phyloP scores from a whole-genome alignment of 1,284 basidiomycete species.

The Sanghuangporus baumii region DNA sequence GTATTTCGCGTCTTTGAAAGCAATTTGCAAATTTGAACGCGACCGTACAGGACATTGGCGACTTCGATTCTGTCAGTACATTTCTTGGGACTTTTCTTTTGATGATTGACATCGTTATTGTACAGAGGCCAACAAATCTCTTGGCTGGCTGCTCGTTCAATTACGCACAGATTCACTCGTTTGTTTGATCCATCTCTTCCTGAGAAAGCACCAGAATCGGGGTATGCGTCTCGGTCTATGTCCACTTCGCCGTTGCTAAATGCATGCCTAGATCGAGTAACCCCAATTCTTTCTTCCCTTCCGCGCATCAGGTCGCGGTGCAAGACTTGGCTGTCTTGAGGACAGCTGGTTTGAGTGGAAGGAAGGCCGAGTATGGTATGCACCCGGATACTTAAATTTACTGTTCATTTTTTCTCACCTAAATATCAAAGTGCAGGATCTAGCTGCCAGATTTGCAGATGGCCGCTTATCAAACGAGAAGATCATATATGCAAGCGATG shows the following conservation, averaged over 20 bases:
- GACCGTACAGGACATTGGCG: conserved; percentile 36
- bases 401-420: background rate
- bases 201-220: conserved; percentile 51
- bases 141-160: conserved; percentile 83
- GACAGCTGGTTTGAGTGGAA: conserved; percentile 67
- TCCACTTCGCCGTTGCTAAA: background rate
- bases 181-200: conserved; percentile 70
- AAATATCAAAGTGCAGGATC: conserved; percentile 49
- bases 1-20: background rate
- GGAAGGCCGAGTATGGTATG: conserved; percentile 84
- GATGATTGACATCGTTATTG: background rate
- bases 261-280: conserved; percentile 16
- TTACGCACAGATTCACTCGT: conserved; percentile 77
- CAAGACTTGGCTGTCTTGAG: conserved; percentile 55
- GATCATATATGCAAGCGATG: conserved; percentile 64
- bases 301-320: conserved; percentile 58
- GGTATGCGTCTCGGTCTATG: conserved; percentile 22
- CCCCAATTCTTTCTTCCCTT: conserved; percentile 53
- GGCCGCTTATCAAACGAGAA: conserved; percentile 71
- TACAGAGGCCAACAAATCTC: conserved; percentile 83
- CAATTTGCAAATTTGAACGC: background rate
- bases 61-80: conserved; percentile 47
- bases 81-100: background rate
- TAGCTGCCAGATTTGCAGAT: conserved; percentile 73
- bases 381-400: background rate